A percentile compares a stretch with the other conserved stretches of the same genome.
Evolutionary conservation across 306 rosid genomes (phyloP).

Genomic region (Cucurbita ficifolia): DNA sequence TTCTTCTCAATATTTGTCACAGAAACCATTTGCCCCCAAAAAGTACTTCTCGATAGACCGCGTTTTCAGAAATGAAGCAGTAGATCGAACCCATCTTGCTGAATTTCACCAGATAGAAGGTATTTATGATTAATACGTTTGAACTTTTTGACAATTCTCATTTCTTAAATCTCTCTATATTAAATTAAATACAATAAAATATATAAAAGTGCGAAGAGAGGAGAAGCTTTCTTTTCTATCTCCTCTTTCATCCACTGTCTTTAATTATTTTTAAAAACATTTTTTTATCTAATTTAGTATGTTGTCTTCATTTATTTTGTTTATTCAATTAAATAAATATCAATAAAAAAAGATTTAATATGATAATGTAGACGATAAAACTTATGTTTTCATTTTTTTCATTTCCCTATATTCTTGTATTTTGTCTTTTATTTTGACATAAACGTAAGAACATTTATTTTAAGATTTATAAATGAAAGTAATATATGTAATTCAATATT

Average conservation of each 20-base stretch:
- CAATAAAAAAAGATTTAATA: neutral
- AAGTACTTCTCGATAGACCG: slow-evolving; percentile 93
- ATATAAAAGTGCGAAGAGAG: neutral
- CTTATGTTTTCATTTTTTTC: neutral
- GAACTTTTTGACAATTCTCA: neutral
- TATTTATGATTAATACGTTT: slow-evolving; percentile 9
- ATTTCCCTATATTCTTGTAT: neutral
- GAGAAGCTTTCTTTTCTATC: neutral
- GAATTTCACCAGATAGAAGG: slow-evolving; percentile 99
- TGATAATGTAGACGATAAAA: neutral
- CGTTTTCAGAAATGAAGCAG: slow-evolving; percentile 95
- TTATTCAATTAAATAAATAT: neutral
- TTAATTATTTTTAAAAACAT: neutral
- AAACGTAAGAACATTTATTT: no score
- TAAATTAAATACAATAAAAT: neutral
- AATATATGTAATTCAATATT: neutral
- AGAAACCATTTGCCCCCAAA: slow-evolving; percentile 77
- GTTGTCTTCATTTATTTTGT: neutral
- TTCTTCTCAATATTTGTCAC: slow-evolving; percentile 12
- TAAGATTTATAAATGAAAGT: neutral
- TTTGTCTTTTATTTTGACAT: neutral
- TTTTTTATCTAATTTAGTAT: neutral
- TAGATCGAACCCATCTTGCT: slow-evolving; percentile 95
- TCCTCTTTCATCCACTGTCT: neutral
- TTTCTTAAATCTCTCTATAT: neutral